phyloP scores from a whole-genome alignment of 2,329 filamentous ascomycete species.

The Xylaria sp. region DNA sequence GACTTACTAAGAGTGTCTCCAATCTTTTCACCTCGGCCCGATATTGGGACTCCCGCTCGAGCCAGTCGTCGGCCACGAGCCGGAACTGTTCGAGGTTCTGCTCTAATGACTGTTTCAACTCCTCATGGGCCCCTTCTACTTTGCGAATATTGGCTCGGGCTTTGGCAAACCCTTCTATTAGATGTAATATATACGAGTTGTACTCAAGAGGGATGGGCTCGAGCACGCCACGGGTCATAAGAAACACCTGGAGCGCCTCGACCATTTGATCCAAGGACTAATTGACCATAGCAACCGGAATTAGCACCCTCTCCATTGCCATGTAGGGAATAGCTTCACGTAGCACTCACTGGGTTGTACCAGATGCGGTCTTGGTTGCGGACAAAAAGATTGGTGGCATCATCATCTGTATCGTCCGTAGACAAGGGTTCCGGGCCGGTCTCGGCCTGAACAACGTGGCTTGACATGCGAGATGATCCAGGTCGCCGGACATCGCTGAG shows the following conservation, averaged over 20 bases:
- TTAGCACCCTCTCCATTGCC: conserved; percentile 6
- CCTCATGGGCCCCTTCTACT: conserved; percentile 43
- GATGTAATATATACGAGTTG: conserved; percentile 55
- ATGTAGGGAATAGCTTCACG: neutral
- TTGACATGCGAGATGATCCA: conserved; percentile 38
- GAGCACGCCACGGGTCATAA: conserved; percentile 53
- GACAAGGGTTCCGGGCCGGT: conserved; percentile 25
- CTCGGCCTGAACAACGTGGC: conserved; percentile 37
- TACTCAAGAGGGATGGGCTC: conserved; percentile 54
- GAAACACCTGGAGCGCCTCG: conserved; percentile 54
- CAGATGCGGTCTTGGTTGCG: conserved; percentile 46
- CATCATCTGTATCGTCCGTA: neutral
- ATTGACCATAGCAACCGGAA: neutral
- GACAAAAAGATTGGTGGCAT: conserved; percentile 30
- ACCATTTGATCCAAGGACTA: conserved; percentile 55
- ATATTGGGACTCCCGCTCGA: conserved; percentile 52
- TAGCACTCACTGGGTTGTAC: conserved; percentile 50
- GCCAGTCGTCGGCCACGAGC: conserved; percentile 52
- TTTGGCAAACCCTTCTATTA: conserved; percentile 52
- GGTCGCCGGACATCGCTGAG: conserved; percentile 28
- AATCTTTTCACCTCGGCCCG: conserved; percentile 54
- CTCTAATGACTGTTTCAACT: conserved; percentile 46
- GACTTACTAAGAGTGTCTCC: conserved; percentile 43
- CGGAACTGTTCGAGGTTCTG: conserved; percentile 51
- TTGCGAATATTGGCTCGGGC: conserved; percentile 46